Conservation (phyloP, 768 basidiomycete genomes). For the Lanmaoa pseudosensibilis region DNA sequence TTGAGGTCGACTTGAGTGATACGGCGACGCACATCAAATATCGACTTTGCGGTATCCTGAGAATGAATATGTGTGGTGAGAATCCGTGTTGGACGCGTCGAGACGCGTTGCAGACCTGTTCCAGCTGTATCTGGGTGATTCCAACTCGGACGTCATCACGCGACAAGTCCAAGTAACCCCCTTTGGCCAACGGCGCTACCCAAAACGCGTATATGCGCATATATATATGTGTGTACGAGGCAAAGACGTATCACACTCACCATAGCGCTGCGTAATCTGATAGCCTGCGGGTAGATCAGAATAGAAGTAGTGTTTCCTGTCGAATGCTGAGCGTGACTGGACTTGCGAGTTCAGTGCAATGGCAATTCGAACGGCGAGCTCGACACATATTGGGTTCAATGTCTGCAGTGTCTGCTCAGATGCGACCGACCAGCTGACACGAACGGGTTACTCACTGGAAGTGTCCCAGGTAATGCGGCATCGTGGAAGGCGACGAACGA, state of each 20-base stretch:
- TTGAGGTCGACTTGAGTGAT: slow-evolving; percentile 80
- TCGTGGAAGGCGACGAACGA: slow-evolving; percentile 75
- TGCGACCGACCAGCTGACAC: not conserved
- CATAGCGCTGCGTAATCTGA: slow-evolving; percentile 96
- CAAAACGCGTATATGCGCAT: not conserved
- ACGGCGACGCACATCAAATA: slow-evolving; percentile 49
- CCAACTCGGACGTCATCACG: slow-evolving; percentile 52
- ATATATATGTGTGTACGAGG: not conserved
- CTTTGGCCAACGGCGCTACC: slow-evolving; percentile 74
- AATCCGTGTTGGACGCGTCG: not conserved
- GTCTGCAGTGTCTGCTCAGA: slow-evolving; percentile 6
- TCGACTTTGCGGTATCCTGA: slow-evolving; percentile 92
- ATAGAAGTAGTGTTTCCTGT: slow-evolving; percentile 98
- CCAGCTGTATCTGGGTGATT: slow-evolving; percentile 92
- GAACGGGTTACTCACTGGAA: slow-evolving; percentile 62
- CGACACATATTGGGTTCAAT: slow-evolving; percentile 68
- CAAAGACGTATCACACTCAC: slow-evolving; percentile 38
- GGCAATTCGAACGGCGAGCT: slow-evolving; percentile 78
- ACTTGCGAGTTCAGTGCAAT: slow-evolving; percentile 69
- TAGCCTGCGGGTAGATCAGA: slow-evolving; percentile 92
- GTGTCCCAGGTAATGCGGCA: slow-evolving; percentile 89
- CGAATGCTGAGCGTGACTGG: slow-evolving; percentile 77
- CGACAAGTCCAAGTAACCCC: slow-evolving; percentile 56
- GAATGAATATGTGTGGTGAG: not conserved
- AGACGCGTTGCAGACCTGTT: slow-evolving; percentile 62